Conservation (phyloP, 23 red algal genomes). For the Cyanidiococcus yangmingshanensis region DNA sequence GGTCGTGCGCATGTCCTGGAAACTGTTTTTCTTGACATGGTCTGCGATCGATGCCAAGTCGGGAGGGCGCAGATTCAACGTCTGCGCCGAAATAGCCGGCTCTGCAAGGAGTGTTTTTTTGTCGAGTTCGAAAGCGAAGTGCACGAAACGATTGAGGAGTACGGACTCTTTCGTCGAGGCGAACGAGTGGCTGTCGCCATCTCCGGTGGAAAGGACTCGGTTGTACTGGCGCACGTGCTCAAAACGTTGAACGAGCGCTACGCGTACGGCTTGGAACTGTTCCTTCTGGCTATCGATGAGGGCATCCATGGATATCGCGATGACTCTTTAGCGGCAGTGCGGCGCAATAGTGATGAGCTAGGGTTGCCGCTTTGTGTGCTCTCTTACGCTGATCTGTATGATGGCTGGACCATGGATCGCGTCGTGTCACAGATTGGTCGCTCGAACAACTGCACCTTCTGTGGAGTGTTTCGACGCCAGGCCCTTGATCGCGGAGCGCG, state of each 20-base stretch:
- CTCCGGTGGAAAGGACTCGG: constrained; percentile 96
- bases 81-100: background rate
- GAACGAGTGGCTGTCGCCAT: constrained; percentile 77
- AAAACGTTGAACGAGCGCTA: constrained; percentile 60
- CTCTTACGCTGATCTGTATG: constrained; percentile 60
- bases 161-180: constrained; percentile 50
- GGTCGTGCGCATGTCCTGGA: too few species aligned
- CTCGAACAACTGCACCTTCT: constrained; percentile 90
- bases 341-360: constrained; percentile 38
- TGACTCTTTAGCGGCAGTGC: constrained; percentile 61
- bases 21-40: too few species aligned
- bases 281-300: constrained; percentile 84
- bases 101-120: constrained; percentile 84
- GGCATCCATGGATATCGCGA: constrained; percentile 95
- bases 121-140: constrained; percentile 69
- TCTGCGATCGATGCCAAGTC: background rate
- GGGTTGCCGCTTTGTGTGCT: constrained; percentile 59
- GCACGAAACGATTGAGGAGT: constrained; percentile 54
- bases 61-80: background rate
- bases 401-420: constrained; percentile 95
- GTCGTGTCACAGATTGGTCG: constrained; percentile 73
- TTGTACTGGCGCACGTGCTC: constrained; percentile 76
- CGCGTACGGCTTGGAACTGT: constrained; percentile 59
- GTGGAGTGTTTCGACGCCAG: constrained; percentile 95
- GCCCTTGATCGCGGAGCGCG: constrained; percentile 82